Evolutionary conservation across 108 stramenopile species (phyloP).

Genomic region (Hondaea fermentalgiana): DNA sequence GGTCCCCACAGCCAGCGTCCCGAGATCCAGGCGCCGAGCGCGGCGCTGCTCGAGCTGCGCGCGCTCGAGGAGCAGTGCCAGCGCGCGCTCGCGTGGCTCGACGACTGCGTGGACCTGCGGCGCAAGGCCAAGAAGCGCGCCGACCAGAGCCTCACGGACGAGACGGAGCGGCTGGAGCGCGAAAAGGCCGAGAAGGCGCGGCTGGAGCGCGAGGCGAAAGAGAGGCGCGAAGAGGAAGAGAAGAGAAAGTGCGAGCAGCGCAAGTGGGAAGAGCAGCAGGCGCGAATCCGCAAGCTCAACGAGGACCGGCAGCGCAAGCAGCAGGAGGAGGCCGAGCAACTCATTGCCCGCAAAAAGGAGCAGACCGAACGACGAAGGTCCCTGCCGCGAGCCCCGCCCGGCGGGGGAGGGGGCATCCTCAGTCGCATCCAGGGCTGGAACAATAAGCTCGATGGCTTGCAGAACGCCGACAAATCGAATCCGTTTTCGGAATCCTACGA

Average conservation of each 20-base stretch:
- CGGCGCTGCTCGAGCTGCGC: background rate
- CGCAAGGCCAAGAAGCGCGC: background rate
- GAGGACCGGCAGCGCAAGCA: background rate
- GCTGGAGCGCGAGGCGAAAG: background rate
- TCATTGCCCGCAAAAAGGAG: background rate
- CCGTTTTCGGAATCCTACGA: background rate
- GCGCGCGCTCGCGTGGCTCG: background rate
- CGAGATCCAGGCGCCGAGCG: background rate
- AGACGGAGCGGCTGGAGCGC: background rate
- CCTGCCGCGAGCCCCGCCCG: background rate
- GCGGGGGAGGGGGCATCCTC: background rate
- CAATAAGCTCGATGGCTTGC: background rate
- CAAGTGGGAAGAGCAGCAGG: slow-evolving; percentile 1
- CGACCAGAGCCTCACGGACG: background rate
- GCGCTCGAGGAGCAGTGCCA: background rate
- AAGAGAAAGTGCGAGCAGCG: background rate
- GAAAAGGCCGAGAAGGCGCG: background rate
- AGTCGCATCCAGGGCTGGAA: slow-evolving; percentile 3
- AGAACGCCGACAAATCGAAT: background rate
- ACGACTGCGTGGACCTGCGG: background rate
- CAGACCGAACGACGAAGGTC: background rate
- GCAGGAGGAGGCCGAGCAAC: slow-evolving; percentile 12
- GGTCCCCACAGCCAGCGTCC: background rate
- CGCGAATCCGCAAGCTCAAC: background rate
- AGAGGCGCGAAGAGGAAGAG: background rate